Base-by-base conservation (phyloP, 495 filamentous ascomycete genomes). In the Aspergillus haitiensis region DNA sequence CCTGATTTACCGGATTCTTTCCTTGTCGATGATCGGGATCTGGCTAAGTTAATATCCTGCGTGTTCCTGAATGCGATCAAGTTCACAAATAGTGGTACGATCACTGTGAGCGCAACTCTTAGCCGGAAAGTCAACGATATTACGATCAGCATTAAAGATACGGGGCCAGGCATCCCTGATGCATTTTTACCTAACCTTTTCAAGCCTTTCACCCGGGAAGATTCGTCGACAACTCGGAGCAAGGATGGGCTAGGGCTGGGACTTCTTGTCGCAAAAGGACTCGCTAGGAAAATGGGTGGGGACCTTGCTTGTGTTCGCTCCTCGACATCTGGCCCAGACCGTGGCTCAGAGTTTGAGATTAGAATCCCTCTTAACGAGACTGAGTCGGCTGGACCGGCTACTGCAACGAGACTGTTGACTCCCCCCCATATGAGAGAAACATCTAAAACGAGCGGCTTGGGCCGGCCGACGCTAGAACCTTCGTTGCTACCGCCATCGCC, bases 31-130 rank as follows among this genome's bases (percentile, higher is more conserved):
- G 84, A 89, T 64, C 82, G 86, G 56, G 86, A 90, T 59, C 68
- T 93, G n/a, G 82, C 85, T 10, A 92, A 91, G 66, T 68, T 89
- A 57, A 81, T 91, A 2, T 89, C 88, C 8, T 88, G 87, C 58
- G 82, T 92, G 13, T 84, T 91, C 56, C 74, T 90, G 33, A 93
- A 92, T 69, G 90, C 89, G 5, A 81, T 92, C 55, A 93, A 93
- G 67, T 93, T 92, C 64, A 91, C 90, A 0, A 85, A 89, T 59
- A 78, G 76, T 54, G 89, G 89, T 18, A 77, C 72, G n/a, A 87
- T 92, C 52, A 79, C 74, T 1, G 69, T 92, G 5, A 79, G 67
- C 36, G 85, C 84, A 7, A 79, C 74, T 16, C 69, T 85, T 36
- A 80, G 78, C 52, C 56, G 72, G 52, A 79, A 76, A 56, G 70